Conservation (phyloP, 345 rosid genomes). For the Arabidopsis arenosa region DNA sequence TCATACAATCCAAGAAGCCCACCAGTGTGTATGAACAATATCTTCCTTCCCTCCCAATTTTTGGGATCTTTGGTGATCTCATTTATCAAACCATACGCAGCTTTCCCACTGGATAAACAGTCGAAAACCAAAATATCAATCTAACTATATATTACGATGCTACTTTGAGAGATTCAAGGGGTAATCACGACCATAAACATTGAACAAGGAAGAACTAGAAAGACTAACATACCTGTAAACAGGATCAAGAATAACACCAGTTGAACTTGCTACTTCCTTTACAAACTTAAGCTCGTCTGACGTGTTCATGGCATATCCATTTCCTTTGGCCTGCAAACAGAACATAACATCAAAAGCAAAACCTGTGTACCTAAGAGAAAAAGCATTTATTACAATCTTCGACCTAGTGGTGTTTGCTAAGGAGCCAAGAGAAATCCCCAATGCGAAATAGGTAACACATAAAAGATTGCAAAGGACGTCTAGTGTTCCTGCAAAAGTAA, state of each 20-base stretch:
- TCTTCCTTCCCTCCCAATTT: slow-evolving; percentile 81
- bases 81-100: slow-evolving; percentile 74
- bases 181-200: neutral
- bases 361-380: neutral
- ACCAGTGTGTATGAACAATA: slow-evolving; percentile 86
- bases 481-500: neutral
- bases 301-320: slow-evolving; percentile 85
- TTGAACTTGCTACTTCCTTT: slow-evolving; percentile 74
- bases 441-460: neutral
- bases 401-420: neutral
- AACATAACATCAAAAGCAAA: neutral
- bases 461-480: neutral
- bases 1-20: slow-evolving; percentile 84
- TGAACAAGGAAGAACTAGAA: slow-evolving; percentile 8
- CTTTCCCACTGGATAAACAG: slow-evolving; percentile 70
- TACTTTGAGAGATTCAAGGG: neutral
- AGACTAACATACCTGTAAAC: slow-evolving; percentile 76
- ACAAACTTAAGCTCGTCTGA: slow-evolving; percentile 81
- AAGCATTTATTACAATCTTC: neutral
- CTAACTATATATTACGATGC: neutral
- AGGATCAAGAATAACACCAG: slow-evolving; percentile 85
- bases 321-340: slow-evolving; percentile 73
- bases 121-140: slow-evolving; percentile 16
- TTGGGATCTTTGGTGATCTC: slow-evolving; percentile 78
- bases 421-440: neutral